A percentile compares a stretch with the other conserved stretches of the same genome.
These are phyloP conservation scores for Pholiota molesta DNA, from an alignment of 768 basidiomycete species.

Conservation along the genomic window DNA sequence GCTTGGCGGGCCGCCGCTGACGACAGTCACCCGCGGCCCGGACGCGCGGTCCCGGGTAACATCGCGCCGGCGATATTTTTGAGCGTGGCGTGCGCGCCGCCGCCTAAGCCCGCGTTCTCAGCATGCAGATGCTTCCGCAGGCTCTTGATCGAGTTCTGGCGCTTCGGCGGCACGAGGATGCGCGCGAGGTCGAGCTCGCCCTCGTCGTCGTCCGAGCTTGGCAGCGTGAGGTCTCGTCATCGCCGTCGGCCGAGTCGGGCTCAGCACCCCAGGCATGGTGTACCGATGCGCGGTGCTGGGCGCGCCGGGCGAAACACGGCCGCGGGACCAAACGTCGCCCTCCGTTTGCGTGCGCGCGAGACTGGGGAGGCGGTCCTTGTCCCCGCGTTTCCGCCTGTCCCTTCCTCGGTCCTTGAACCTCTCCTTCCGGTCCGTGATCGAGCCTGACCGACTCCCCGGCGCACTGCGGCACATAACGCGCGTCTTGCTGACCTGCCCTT, in stretches of 20 bases:
- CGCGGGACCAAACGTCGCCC: slow-evolving; percentile 53
- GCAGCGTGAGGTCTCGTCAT: slow-evolving; percentile 21
- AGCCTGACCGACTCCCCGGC: slow-evolving; percentile 64
- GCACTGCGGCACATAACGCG: slow-evolving; percentile 72
- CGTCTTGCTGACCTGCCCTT: slow-evolving; percentile 49
- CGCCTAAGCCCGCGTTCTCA: slow-evolving; percentile 1
- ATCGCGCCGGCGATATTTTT: slow-evolving; percentile 13
- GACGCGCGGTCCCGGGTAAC: slow-evolving; percentile 4
- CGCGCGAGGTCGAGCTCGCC: slow-evolving; percentile 66
- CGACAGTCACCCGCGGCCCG: slow-evolving; percentile 17
- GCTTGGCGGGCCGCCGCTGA: slow-evolving; percentile 16
- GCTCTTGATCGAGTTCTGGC: slow-evolving; percentile 76
- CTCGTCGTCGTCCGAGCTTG: slow-evolving; percentile 45
- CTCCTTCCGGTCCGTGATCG: slow-evolving; percentile 32
- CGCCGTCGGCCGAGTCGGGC: slow-evolving; percentile 25
- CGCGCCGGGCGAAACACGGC: slow-evolving; percentile 2
- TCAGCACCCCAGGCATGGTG: slow-evolving; percentile 29
- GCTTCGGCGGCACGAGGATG: slow-evolving; percentile 69
- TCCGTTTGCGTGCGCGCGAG: slow-evolving; percentile 64
- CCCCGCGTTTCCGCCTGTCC: slow-evolving; percentile 26
- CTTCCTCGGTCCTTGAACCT: slow-evolving; percentile 8
- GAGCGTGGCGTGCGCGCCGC: slow-evolving; percentile 18
- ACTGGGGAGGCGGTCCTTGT: slow-evolving; percentile 52
- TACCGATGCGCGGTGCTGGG: slow-evolving; percentile 27
- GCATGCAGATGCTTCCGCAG: slow-evolving; percentile 59